Base-by-base conservation (phyloP, 495 filamentous ascomycete species). In the Podospora appendiculata region DNA sequence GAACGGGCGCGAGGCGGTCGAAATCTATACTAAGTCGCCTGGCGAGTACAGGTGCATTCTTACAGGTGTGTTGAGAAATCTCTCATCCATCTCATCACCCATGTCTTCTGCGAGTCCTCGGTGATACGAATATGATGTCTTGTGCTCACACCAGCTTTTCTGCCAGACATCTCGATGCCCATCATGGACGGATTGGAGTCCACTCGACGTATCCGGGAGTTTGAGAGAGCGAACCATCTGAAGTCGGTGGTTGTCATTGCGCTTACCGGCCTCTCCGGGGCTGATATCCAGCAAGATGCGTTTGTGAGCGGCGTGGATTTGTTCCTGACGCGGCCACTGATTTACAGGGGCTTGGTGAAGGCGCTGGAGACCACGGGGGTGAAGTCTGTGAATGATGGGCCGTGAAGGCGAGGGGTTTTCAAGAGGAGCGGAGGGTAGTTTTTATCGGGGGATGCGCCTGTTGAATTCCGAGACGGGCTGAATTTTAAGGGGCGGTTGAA, bases 281-380 rank as follows among this genome's bases (percentile, higher is more conserved):
- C 74, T 6, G 72, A 75, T 13, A 84, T 85, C 55, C 80, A 86
- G 60, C 70, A 77, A 7, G 84, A 88, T 45, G 86, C 87, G 0
- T 73, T 83, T 51, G 75, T 73, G 7, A 80, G 79, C 11, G 87
- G 87, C 6, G 77, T 90, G 35, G 83, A 90, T 61, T 60, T 86
- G 12, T 89, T 88, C 60, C 70, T 89, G 55, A 88, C 86, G 12
- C 88, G 88, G 58, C 87, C 87, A 1, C 82, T 88, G 17, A 60
- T 55, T 17, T 58, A 77, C 52, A 65, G 66, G 48, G 63, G 66
- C 51, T 51, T 78, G 41, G 53, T 43, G 3, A 34, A 57, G 12
- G 54, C 54, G 32, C 18, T 57, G 36, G 45, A 52, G 34, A 18
- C 41, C 32, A 40, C 45, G 12, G 54, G 54, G 13, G 25, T 54